phyloP scores from a whole-genome alignment of 164 flowering plant genomes.

The Tetracentron sinense region DNA sequence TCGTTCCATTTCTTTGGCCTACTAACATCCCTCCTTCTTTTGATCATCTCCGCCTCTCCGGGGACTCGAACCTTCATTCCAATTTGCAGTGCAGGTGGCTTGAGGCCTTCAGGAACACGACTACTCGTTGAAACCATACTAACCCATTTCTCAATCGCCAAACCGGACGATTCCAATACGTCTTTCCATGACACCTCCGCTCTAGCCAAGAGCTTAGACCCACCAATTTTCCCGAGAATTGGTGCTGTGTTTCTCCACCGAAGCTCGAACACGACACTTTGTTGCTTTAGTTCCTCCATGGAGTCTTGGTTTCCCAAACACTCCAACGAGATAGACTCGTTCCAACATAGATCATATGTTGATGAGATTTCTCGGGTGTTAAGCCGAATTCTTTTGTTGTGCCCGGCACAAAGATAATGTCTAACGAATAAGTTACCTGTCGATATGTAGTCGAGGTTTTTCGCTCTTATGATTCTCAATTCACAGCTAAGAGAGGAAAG shows the following conservation, averaged over 20 bases:
- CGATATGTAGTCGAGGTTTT: constrained; percentile 34
- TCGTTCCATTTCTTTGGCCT: constrained; percentile 12
- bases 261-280: constrained; percentile 56
- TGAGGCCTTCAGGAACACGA: constrained; percentile 5
- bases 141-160: constrained; percentile 51
- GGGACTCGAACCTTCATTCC: constrained; percentile 15
- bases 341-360: constrained; percentile 31
- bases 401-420: constrained; percentile 47
- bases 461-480: constrained; percentile 48
- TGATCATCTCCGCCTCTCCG: not conserved
- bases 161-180: constrained; percentile 38
- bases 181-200: constrained; percentile 55
- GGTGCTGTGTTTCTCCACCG: constrained; percentile 35
- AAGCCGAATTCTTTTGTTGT: constrained; percentile 35
- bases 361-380: constrained; percentile 46
- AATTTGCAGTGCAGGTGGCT: constrained; percentile 22
- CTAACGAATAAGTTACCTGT: constrained; percentile 43
- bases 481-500: constrained; percentile 30
- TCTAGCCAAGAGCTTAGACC: constrained; percentile 50
- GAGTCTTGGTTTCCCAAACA: constrained; percentile 40
- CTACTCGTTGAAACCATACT: not conserved
- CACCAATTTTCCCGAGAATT: constrained; percentile 25
- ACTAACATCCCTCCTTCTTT: not conserved
- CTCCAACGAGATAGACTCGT: constrained; percentile 48
- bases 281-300: constrained; percentile 30